Conservation (phyloP, 108 stramenopile species). For the Cyclotella choctawhatcheeana region DNA sequence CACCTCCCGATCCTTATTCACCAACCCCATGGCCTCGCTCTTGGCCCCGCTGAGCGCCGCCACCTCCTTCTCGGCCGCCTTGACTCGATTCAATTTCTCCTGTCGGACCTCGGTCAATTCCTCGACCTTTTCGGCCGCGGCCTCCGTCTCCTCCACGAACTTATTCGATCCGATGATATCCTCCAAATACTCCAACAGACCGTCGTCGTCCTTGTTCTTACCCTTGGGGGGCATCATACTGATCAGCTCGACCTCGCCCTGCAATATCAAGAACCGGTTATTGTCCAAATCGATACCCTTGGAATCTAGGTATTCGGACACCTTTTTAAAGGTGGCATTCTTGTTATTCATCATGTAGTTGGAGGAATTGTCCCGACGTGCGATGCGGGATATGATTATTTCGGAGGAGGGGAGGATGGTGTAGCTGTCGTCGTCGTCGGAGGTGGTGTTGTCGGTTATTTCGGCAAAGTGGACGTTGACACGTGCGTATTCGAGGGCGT, state of each 20-base stretch:
- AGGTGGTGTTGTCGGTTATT: conserved; percentile 85
- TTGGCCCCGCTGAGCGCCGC: conserved; percentile 89
- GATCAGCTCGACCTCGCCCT: conserved; percentile 99
- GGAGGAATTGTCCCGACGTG: conserved; percentile 84
- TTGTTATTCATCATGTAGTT: conserved; percentile 93
- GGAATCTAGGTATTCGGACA: conserved; percentile 78
- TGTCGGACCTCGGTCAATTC: conserved; percentile 75
- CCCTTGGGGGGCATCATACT: conserved; percentile 99
- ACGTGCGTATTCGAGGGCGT: conserved; percentile 72
- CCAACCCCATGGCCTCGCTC: conserved; percentile 86
- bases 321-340: conserved; percentile 86
- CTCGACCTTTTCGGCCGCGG: conserved; percentile 87
- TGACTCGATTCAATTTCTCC: conserved; percentile 96
- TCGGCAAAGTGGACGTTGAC: conserved; percentile 96
- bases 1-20: conserved; percentile 87
- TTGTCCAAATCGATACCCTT: conserved; percentile 98
- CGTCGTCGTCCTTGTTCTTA: conserved; percentile 93
- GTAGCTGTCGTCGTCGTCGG: conserved; percentile 90
- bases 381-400: conserved; percentile 86
- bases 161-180: conserved; percentile 98
- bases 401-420: conserved; percentile 78
- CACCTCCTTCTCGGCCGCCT: conserved; percentile 96
- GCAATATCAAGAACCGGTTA: conserved; percentile 98
- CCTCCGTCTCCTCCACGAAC: conserved; percentile 88
- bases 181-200: conserved; percentile 98